Percentiles rank a stretch among this genome's conserved stretches.
These are phyloP conservation scores for Infundibulicybe gibba DNA, from an alignment of 768 basidiomycete genomes.

Conservation along the genomic window DNA sequence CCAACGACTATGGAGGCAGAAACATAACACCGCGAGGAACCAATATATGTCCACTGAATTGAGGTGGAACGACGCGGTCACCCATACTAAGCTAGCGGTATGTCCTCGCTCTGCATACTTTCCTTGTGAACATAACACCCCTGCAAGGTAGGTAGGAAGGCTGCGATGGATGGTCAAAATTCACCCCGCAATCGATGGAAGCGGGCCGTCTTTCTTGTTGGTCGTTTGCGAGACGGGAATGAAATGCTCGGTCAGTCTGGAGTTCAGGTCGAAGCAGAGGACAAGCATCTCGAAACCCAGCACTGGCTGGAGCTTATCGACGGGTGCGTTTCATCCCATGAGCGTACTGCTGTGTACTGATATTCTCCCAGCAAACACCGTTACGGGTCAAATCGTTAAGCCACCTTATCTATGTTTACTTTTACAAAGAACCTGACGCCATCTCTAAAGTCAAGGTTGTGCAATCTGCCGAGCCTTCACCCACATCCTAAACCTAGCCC, in stretches of 20 bases:
- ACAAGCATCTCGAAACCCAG: constrained; percentile 53
- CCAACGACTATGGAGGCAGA: constrained; percentile 34
- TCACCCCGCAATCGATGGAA: constrained; percentile 43
- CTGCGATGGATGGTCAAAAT: constrained; percentile 43
- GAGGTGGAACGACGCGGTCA: constrained; percentile 36
- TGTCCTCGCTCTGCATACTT: not conserved
- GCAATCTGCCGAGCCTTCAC: no score
- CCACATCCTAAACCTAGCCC: no score
- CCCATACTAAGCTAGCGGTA: constrained; percentile 34
- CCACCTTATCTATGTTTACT: constrained; percentile 1
- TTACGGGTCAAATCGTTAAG: constrained; percentile 59
- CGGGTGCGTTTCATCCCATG: constrained; percentile 27
- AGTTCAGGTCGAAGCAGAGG: constrained; percentile 26
- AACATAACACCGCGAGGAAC: constrained; percentile 9
- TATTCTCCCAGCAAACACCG: constrained; percentile 44
- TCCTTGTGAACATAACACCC: not conserved
- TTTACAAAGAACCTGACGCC: no score
- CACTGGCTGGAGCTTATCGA: constrained; percentile 66
- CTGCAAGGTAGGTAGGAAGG: constrained; percentile 33
- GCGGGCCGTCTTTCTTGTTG: constrained; percentile 38
- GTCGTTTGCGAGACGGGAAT: constrained; percentile 40
- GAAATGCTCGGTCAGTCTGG: constrained; percentile 26
- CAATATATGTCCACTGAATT: constrained; percentile 23
- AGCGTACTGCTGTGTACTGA: not conserved
- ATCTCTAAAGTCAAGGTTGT: no score